phyloP scores from a whole-genome alignment of 306 rosid genomes.

The peach (Prunus persica) region Prunus_persica_NCBIv2 NC_034009.1:1668501-1669000 shows the following conservation, averaged over 20 bases:
- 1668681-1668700: background rate
- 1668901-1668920: conserved; percentile 98
- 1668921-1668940: conserved; percentile 80
- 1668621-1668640: background rate
- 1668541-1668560: conserved; percentile 80
- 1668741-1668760: background rate
- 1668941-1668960: conserved; percentile 83
- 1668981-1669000: conserved; percentile 89
- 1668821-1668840: background rate
- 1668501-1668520: conserved; percentile 62
- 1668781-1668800: background rate
- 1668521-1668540: conserved; percentile 99
- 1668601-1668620: background rate
- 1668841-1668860: conserved; percentile 98
- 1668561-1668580: conserved; percentile 96
- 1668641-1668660: background rate
- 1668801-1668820: background rate
- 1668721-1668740: background rate
- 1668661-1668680: background rate
- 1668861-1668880: conserved; percentile 90
- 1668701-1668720: background rate
- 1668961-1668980: conserved; percentile 92
- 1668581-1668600: conserved; percentile 36
- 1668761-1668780: background rate
- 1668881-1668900: conserved; percentile 79